Percentiles rank a stretch among this genome's conserved stretches.
Conservation (phyloP, 164 flowering plant species). For the Tinospora cordifolia region DNA sequence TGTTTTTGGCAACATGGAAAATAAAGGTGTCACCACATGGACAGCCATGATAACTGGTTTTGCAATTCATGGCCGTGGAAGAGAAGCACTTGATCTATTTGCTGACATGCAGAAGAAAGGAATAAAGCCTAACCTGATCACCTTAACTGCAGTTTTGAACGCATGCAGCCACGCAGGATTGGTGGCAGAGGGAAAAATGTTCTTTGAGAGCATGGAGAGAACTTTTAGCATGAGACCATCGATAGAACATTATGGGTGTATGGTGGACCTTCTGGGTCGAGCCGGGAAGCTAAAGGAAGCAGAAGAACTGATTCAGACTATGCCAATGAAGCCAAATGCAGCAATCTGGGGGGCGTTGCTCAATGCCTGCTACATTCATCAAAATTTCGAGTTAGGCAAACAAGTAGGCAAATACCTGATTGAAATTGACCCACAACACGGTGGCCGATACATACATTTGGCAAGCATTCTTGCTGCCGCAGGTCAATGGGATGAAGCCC, state of each 20-base stretch:
- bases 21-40: constrained; percentile 33
- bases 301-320: constrained; percentile 25
- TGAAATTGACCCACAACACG: constrained; percentile 33
- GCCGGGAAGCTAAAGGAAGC: constrained; percentile 45
- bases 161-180: constrained; percentile 52
- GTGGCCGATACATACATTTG: constrained; percentile 40
- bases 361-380: constrained; percentile 35
- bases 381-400: constrained; percentile 32
- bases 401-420: constrained; percentile 28
- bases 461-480: constrained; percentile 30
- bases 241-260: constrained; percentile 48
- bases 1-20: constrained; percentile 23
- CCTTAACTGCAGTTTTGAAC: constrained; percentile 37
- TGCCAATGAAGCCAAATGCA: constrained; percentile 45
- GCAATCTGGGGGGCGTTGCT: constrained; percentile 45
- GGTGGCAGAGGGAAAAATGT: constrained; percentile 30
- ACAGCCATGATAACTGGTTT: constrained; percentile 46
- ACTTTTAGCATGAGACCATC: constrained; percentile 25
- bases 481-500: constrained; percentile 36
- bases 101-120: constrained; percentile 27
- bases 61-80: constrained; percentile 44
- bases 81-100: constrained; percentile 39
- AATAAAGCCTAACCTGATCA: constrained; percentile 38
- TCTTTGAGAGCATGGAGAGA: constrained; percentile 35
- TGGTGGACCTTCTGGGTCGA: constrained; percentile 52